These are phyloP conservation scores for Plasmodium sp. DNA, from an alignment of 169 alveolate species.

Conservation along the genomic window DNA sequence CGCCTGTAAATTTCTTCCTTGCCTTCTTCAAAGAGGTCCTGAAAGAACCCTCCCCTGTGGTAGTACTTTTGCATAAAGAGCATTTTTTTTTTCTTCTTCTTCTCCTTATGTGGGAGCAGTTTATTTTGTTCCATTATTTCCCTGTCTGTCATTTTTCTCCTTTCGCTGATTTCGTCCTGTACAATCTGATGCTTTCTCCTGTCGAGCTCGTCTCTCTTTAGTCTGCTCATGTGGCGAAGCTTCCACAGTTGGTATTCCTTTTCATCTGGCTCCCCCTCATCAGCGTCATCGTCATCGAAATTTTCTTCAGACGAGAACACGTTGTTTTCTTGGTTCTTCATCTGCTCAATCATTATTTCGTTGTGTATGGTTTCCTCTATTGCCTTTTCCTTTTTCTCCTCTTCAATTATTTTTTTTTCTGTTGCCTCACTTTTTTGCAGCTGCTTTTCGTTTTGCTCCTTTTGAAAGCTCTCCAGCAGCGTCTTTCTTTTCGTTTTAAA, in stretches of 20 bases:
- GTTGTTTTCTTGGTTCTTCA: constrained; percentile 42
- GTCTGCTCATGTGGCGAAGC: constrained; percentile 82
- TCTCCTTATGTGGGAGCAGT: constrained; percentile 34
- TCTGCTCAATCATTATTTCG: constrained; percentile 36
- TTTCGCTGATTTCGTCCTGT: constrained; percentile 34
- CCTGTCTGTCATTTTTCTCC: constrained; percentile 52
- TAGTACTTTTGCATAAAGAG: constrained; percentile 90
- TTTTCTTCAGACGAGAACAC: constrained; percentile 61
- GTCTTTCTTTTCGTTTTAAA: constrained; percentile 24
- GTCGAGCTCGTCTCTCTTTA: constrained; percentile 83
- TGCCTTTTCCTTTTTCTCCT: constrained; percentile 57
- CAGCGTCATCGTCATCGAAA: constrained; percentile 63
- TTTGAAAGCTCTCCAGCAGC: background rate
- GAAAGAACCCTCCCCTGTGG: constrained; percentile 91
- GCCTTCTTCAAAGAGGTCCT: constrained; percentile 88
- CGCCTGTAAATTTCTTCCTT: constrained; percentile 88
- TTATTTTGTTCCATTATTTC: constrained; percentile 58
- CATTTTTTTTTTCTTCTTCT: constrained; percentile 74
- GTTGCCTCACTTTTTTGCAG: background rate
- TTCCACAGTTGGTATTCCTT: constrained; percentile 85
- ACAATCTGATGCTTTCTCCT: constrained; percentile 76
- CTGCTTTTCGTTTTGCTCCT: constrained; percentile 21
- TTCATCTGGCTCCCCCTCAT: constrained; percentile 59
- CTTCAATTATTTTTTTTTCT: constrained; percentile 37
- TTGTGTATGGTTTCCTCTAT: constrained; percentile 42